Evolutionary conservation across 768 basidiomycete genomes (phyloP), one percentile per base, ranked within the genome.

Genomic region (Tylopilus cervinicoccineus): DNA sequence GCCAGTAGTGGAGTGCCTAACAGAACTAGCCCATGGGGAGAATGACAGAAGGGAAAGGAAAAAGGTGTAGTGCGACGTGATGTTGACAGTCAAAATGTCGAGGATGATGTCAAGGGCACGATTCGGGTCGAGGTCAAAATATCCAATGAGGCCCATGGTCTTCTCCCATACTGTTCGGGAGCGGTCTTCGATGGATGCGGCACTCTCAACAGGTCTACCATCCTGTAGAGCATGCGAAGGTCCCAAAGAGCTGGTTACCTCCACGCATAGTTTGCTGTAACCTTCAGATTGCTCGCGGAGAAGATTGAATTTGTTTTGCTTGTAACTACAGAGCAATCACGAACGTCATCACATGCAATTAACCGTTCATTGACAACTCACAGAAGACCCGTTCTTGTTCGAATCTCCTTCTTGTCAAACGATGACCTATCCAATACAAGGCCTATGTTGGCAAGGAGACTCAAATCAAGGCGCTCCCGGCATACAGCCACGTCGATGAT

Each of bases 231-330:
- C 81, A 66, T 93, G 88, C 8, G 89, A 70, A 20, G 83, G 82
- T 2, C 89, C 90, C 42, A 93, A 70, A 59, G 78, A 79, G 54
- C 83, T 83, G 11, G 83, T 82, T 32, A 99, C 73, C 60, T 98
- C 91, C 10, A 86, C 81, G 23, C 86, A 80, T 27, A 98, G 80
- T 67, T 94, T 93, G 65, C 91, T 91, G 71, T 93, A 99, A 8
- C 96, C 96, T 72, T 98, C 95, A 1, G 93, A 93, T 59, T 96
- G 91, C 71, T 99, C 96, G 31, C 96, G 86, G 14, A 97, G 79
- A 32, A 99, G 79, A 63, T 98, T 99, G 75, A 94, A 95, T 69
- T 98, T 99, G 72, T 93, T 93, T 68, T 99, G 95, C 67, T 93
- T 93, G 73, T 93, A 95, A 65, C 91, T 94, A 62, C n/a, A 45